Conservation (phyloP, 106 monocot genomes). For the Amphibolis antarctica region DNA sequence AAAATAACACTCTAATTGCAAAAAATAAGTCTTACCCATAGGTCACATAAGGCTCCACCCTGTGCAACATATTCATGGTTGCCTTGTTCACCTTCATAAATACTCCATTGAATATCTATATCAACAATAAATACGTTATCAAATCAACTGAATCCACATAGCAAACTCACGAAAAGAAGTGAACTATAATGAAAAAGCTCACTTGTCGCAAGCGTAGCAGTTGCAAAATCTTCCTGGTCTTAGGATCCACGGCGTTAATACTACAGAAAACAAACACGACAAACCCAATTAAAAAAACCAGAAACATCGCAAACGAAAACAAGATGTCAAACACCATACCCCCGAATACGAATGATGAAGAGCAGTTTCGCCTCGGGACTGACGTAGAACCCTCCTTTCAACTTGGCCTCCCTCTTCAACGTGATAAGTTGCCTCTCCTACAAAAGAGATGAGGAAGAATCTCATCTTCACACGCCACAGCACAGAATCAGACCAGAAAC, state of each 20-base stretch:
- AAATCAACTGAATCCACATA: background rate
- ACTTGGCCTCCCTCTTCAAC: conserved; percentile 38
- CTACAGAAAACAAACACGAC: conserved; percentile 1
- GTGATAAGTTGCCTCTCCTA: conserved; percentile 41
- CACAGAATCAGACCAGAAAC: background rate
- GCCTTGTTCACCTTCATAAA: no score
- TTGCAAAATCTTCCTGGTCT: no score
- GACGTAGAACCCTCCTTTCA: conserved; percentile 50
- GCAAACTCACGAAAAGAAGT: background rate
- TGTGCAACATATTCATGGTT: no score
- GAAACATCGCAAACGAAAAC: no score
- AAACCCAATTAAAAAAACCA: no score
- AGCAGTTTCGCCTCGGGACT: conserved; percentile 43
- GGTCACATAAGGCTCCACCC: no score
- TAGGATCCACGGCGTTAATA: conserved; percentile 29
- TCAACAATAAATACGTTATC: no score
- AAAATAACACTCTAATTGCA: no score
- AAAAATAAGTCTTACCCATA: no score
- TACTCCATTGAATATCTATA: no score
- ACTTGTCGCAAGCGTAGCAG: conserved; percentile 19
- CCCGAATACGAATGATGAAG: no score
- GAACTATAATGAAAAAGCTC: background rate
- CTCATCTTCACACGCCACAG: no score
- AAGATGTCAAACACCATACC: conserved; percentile 16
- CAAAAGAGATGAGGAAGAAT: background rate